Base-by-base conservation (phyloP, 2,329 filamentous ascomycete species). In the Hortaea werneckii region DNA sequence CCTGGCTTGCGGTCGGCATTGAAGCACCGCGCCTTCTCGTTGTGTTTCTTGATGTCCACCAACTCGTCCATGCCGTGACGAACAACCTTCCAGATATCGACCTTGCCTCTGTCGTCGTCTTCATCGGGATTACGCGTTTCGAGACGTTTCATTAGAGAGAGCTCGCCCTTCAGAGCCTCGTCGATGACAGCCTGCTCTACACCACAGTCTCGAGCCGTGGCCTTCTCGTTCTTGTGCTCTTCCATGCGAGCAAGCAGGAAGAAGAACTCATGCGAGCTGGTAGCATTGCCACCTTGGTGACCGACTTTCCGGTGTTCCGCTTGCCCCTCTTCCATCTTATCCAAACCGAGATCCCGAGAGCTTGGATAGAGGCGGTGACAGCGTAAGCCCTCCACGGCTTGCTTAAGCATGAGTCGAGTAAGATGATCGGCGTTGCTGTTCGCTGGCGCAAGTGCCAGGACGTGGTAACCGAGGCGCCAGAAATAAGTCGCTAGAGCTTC, bases 401-500 rank as follows among this genome's bases (percentile, higher is more conserved):
- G n/a, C 3, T 37, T 28, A 12, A 27, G 10, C 40, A 49, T 32
- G 10, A 42, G 27, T 20, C 27, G 37, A 20, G 50, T 42, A 20
- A 47, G 29, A 29, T 47, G 26, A 29, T 55, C 44, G 3, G 44
- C 50, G 27, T 54, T 52, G 12, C 40, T 40, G 45, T 54, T 56
- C 6, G 54, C 47, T 1, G 52, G 50, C 3, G 48, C 49, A 20
- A 53, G 20, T 9, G 43, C 39, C 5, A 54, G 27, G 27, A 53
- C 39, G 26, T 51, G 47, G 37, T 41, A 50, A 4, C 49, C 49
- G 12, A 54, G 34, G 29, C 28, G 41, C 42, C 46, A 52, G 42
- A 47, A 55, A 43, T 54, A 54, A 7, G 52, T 37, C 9, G 49
- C 42, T 13, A 55, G 37, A 1, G 49, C 54, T 41, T 47, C 34